These are phyloP conservation scores for Rhodofomes roseus DNA, from an alignment of 1,284 basidiomycete genomes.

Conservation along the genomic window DNA sequence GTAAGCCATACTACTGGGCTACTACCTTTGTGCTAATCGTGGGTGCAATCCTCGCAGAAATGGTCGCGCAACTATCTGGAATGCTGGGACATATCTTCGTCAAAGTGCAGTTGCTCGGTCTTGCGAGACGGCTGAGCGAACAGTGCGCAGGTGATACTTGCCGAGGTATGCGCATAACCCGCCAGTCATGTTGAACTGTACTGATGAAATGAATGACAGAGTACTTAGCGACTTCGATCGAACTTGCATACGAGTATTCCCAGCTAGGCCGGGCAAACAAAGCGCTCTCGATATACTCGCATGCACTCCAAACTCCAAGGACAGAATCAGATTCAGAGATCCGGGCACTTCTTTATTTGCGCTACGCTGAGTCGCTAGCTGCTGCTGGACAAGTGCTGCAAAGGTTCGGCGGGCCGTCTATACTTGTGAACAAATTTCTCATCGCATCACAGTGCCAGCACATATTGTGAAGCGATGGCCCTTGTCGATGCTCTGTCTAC, in stretches of 20 bases:
- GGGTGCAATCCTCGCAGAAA: conserved; percentile 38
- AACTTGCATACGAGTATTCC: conserved; percentile 75
- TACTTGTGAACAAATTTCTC: not conserved
- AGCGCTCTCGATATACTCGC: conserved; percentile 61
- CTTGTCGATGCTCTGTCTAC: conserved; percentile 38
- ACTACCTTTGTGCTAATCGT: not conserved
- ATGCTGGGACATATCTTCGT: conserved; percentile 46
- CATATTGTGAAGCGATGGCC: conserved; percentile 56
- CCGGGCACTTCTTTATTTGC: conserved; percentile 54
- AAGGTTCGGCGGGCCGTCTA: conserved; percentile 45
- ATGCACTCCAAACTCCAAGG: conserved; percentile 44
- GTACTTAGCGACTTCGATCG: conserved; percentile 61
- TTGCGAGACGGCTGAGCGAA: conserved; percentile 26
- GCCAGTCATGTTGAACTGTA: not conserved
- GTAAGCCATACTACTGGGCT: conserved; percentile 30
- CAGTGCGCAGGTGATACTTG: conserved; percentile 26
- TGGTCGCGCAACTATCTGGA: conserved; percentile 65
- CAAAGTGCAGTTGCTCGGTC: conserved; percentile 37
- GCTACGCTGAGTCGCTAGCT: conserved; percentile 66
- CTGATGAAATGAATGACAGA: conserved; percentile 35
- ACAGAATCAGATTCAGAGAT: conserved; percentile 45
- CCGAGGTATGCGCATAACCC: conserved; percentile 43
- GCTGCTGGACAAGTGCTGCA: conserved; percentile 54
- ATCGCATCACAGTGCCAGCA: not conserved
- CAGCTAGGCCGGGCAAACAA: conserved; percentile 71